Evolutionary conservation across 805 yeast genomes (phyloP).

Genomic region (Cyberlindnera bimundalis): DNA sequence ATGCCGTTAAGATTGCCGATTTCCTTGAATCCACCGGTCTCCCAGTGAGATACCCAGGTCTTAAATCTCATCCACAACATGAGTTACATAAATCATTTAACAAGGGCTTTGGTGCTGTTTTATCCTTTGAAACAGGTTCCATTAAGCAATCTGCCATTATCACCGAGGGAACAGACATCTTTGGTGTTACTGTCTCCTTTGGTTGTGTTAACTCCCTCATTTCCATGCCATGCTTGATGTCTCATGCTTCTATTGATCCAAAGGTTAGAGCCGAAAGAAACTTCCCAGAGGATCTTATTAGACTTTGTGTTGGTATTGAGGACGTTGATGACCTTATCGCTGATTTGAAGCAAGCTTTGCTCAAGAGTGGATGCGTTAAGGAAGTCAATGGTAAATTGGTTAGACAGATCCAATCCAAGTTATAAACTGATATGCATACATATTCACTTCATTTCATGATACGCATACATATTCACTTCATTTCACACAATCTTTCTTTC

Average conservation of each 20-base stretch:
- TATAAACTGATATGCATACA: too few relatives aligned
- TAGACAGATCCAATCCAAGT: conserved; percentile 19
- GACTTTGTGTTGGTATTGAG: conserved; percentile 92
- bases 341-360: conserved; percentile 73
- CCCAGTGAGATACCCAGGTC: conserved; percentile 82
- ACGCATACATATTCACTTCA: not conserved
- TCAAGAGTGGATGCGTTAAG: conserved; percentile 55
- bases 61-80: conserved; percentile 76
- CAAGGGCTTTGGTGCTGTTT: conserved; percentile 85
- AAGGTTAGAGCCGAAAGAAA: conserved; percentile 83
- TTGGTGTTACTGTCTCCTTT: conserved; percentile 88
- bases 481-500: not conserved
- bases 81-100: conserved; percentile 74
- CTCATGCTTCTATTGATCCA: conserved; percentile 94
- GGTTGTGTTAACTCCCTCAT: conserved; percentile 93
- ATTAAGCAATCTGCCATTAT: conserved; percentile 62
- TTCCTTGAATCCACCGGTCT: conserved; percentile 61
- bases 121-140: conserved; percentile 84
- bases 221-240: conserved; percentile 93
- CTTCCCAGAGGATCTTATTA: conserved; percentile 86
- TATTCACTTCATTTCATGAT: not conserved
- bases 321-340: conserved; percentile 72
- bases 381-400: conserved; percentile 29
- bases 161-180: conserved; percentile 71
- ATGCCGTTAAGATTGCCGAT: conserved; percentile 71